Evolutionary conservation across 257 asterid genomes (phyloP), one percentile per base, ranked within the genome.

Genomic region (Cruciata laevipes): DNA sequence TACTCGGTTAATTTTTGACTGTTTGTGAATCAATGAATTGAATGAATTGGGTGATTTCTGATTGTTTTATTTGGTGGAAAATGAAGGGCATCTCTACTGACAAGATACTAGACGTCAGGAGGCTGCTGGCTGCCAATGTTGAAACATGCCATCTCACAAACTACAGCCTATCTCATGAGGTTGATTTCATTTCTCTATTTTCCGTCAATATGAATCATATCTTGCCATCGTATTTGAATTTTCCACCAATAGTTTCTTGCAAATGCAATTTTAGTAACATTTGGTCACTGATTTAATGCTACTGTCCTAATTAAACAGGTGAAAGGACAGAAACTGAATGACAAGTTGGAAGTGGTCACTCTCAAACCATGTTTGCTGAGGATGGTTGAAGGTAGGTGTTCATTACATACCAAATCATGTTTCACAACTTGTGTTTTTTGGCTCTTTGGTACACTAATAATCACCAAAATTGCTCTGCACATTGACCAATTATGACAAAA

Each of bases 41-140:
- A 35, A 9, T 32, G 24, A 33, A 53, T 53, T 14, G 42, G 8
- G 5, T 67, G 44, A 67, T 33, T 53, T 14, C 17, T 67, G 42
- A 67, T 33, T 52, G 32, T 27, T 12, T 32, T 20, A n/a, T 17
- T 47, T 8, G 32, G 20, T 63, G 66, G 13, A 27, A 59, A 33
- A 42, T 75, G 74, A 75, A 94, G 99, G 95, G 99, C 9, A 90
- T 94, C 75, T 94, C 99, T 0, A 94, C 99, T 65, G 99, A 94
- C 79, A 94, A 85, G 79, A 90, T 94, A 66, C 87, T 90, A 32
- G 99, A 94, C 77, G 97, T 94, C 66, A 88, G 74, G 83, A 94
- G 80, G 86, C 83, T 94, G 74, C 44, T 94, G 63, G 88, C 86
- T 63, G 87, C 83, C 67, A 80, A 90, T 74, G 91, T 83, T n/a